Evolutionary conservation across 306 rosid species (phyloP).

Genomic region (Quercus robur): DNA sequence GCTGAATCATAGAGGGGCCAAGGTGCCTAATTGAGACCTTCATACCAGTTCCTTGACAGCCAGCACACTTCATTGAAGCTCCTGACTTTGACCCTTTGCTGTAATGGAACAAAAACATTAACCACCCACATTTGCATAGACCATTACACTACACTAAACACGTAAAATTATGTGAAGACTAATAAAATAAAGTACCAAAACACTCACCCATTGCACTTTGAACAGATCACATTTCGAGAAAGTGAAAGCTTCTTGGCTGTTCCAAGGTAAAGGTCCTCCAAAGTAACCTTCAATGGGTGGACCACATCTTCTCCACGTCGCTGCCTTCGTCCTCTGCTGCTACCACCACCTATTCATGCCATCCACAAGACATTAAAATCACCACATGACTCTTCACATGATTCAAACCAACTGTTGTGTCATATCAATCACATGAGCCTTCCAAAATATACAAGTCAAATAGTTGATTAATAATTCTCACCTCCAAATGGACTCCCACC

Average conservation of each 20-base stretch:
- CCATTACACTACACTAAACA: background rate
- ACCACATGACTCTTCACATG: background rate
- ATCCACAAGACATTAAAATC: background rate
- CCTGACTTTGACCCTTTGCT: conserved; percentile 90
- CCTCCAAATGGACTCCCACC: conserved; percentile 66
- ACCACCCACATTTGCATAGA: background rate
- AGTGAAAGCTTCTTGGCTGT: conserved; percentile 77
- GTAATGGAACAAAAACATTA: background rate
- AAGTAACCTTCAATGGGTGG: conserved; percentile 71
- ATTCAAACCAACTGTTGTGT: background rate
- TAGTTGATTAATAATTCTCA: background rate
- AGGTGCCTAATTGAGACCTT: conserved; percentile 75
- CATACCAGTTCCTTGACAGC: conserved; percentile 87
- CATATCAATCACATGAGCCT: background rate
- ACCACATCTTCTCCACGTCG: conserved; percentile 79
- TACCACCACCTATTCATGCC: conserved; percentile 53
- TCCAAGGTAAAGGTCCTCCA: conserved; percentile 78
- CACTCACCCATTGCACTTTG: conserved; percentile 79
- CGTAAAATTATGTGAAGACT: background rate
- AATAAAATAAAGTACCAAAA: background rate
- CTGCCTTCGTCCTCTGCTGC: conserved; percentile 75
- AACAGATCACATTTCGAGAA: conserved; percentile 65
- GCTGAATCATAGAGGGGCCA: conserved; percentile 83
- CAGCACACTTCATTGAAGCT: conserved; percentile 56
- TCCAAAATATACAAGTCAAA: background rate